Evolutionary conservation across 2,329 filamentous ascomycete species (phyloP).

Genomic region (Podosphaera fusca): DNA sequence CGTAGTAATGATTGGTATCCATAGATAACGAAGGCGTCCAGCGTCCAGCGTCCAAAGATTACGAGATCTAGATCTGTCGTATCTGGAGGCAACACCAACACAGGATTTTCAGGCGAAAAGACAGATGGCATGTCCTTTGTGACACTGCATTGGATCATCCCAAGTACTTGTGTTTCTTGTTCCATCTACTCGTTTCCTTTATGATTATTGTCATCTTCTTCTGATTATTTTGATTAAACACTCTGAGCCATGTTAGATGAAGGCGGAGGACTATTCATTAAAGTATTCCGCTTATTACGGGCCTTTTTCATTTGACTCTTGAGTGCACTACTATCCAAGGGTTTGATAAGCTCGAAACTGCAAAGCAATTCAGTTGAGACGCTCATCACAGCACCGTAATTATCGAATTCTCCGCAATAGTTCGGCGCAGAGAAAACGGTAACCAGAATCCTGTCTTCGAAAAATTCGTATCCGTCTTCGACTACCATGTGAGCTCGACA

Average conservation of each 20-base stretch:
- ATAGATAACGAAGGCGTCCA: not conserved
- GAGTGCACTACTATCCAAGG: conserved; percentile 79
- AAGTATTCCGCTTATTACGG: conserved; percentile 77
- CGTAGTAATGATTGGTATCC: not conserved
- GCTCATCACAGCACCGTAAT: conserved; percentile 98
- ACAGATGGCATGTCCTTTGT: not conserved
- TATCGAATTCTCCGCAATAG: conserved; percentile 99
- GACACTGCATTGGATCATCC: not conserved
- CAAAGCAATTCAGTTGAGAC: conserved; percentile 95
- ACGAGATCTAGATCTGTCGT: not conserved
- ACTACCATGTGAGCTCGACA: conserved; percentile 98
- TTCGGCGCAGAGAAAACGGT: conserved; percentile 97
- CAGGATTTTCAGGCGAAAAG: not conserved
- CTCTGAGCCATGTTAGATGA: conserved; percentile 11
- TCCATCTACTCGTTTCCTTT: not conserved
- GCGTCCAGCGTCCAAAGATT: not conserved
- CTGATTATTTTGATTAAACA: conserved; percentile 5
- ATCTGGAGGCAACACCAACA: not conserved
- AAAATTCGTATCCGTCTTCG: conserved; percentile 97
- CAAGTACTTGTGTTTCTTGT: not conserved
- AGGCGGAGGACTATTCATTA: conserved; percentile 74
- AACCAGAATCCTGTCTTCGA: conserved; percentile 80
- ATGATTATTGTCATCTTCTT: not conserved
- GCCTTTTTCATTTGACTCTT: conserved; percentile 99
- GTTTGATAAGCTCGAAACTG: conserved; percentile 46